Percentiles rank a stretch among this genome's conserved stretches.
phyloP scores from a whole-genome alignment of 1,139 yeast genomes.

The Kurtzmaniella quercitrusa region DNA sequence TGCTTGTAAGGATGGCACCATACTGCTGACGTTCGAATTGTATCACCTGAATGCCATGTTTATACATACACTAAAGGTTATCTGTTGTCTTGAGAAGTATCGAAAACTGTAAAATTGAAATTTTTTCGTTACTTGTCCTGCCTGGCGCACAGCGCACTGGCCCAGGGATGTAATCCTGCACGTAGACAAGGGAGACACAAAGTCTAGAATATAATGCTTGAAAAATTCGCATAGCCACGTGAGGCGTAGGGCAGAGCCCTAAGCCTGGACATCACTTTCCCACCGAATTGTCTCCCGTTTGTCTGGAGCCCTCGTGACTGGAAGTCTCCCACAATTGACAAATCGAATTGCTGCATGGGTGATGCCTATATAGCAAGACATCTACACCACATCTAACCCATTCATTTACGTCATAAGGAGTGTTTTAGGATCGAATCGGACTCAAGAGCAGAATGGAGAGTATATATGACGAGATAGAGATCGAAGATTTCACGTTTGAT shows the following conservation, averaged over 20 bases:
- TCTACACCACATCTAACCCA: background rate
- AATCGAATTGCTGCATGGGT: background rate
- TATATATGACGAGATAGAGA: slow-evolving; percentile 90
- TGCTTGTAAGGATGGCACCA: background rate
- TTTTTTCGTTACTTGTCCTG: slow-evolving; percentile 7
- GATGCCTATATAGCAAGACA: background rate
- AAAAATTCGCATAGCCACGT: background rate
- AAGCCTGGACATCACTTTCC: background rate
- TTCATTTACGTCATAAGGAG: too few relatives aligned
- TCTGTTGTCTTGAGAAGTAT: slow-evolving; percentile 10
- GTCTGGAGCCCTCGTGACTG: too few relatives aligned
- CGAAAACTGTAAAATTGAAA: slow-evolving; percentile 9
- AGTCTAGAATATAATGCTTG: background rate
- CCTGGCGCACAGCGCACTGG: slow-evolving; percentile 1
- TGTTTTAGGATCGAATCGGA: too few relatives aligned
- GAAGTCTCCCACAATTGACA: background rate
- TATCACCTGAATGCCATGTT: background rate
- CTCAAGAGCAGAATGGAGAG: slow-evolving; percentile 38
- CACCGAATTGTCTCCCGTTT: background rate
- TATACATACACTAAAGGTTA: slow-evolving; percentile 12
- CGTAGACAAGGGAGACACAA: background rate
- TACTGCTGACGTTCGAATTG: background rate
- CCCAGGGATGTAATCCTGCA: background rate
- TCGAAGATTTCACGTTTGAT: slow-evolving; percentile 93
- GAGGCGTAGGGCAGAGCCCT: background rate